Base-by-base conservation (phyloP, 2,329 filamentous ascomycete genomes). In the Teratosphaeria gauchensis region DNA sequence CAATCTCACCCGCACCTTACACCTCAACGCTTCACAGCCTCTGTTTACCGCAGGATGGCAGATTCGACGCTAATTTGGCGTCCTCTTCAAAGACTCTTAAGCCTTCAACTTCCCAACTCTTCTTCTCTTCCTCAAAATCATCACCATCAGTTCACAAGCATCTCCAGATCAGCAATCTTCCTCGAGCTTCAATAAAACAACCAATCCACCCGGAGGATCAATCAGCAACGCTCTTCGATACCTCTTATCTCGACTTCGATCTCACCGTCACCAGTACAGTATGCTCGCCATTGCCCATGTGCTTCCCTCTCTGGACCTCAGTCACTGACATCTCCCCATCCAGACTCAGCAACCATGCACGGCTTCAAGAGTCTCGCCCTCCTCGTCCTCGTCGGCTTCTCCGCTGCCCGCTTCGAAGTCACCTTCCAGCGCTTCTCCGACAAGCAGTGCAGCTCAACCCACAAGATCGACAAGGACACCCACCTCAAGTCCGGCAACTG, bases 381-480 rank as follows among this genome's bases (percentile, higher is more conserved):
- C 30, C 12, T 56, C n/a, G 42, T 53, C 54, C 31, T 55, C 35
- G 21, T 51, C 56, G 48, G 42, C 19, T 24, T 38, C 38, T n/a
- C 51, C 21, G 51, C 51, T 33, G 12, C 38, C 24, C 48, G 35
- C 33, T 33, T 60, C 19, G 21, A 56, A 19, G 55, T 62, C 56
- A 54, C 33, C 6, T 62, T 62, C 60, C n/a, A 33, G 19, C 60
- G 58, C 53, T 62, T 58, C 60, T 30, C 46, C 55, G 48, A 58
- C 28, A 38, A 52, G 31, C 28, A 32, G 46, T 62, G 60, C 48
- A 21, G 51, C 38, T 32, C 30, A 14, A 46, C 24, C 6, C 53
- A 57, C 56, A 58, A 62, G 51, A 60, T 62, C 38, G 32, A 24
- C 54, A 58, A 56, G 53, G 56, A 62, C 56, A 56, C 58, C 9